Evolutionary conservation across 352 stramenopile genomes (phyloP), one percentile per base, ranked within the genome.

Genomic region (Pythium scleroteichum): DNA sequence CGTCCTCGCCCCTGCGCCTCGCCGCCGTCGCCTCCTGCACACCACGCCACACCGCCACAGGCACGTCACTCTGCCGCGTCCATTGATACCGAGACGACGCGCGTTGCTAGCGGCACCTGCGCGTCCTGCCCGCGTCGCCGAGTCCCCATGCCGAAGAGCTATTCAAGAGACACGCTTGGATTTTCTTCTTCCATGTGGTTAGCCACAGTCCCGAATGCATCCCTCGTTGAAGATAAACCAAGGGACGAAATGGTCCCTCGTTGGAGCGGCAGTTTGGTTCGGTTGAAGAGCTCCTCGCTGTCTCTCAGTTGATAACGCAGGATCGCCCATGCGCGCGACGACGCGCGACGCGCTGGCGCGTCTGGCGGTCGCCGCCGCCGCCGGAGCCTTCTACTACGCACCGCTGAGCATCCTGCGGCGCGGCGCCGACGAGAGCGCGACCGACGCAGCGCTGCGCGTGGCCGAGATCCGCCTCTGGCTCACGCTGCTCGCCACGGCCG

Each of bases 311-410:
- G 17, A 5, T 2, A 16, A 12, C 20, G 27, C 24, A 26, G 26
- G 3, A 20, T 42, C 14, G 57, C n/a, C 63, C 33, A 44, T 39
- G 39, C 50, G 59, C 42, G 54, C 23, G 38, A 40, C 42, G n/a
- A 56, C 48, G 17, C 53, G 61, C 41, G 62, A 58, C 44, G 62
- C 35, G 24, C 44, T 69, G 51, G 42, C 64, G 22, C 62, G 62
- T 12, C 42, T 58, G 16, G 57, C 63, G 29, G 38, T 66, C n/a
- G n/a, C 62, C n/a, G 24, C 35, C 38, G 42, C 35, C 22, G 32
- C 58, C 22, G 39, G 51, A 14, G 38, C 27, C 24, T 62, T 66
- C 32, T 71, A 71, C 46, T 55, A 53, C 24, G 12, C 32, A 10
- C 63, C 63, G 19, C 35, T 47, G 32, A 17, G 29, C 20, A 48